These are phyloP conservation scores for Cladophialophora psammophila DNA, from an alignment of 2,329 filamentous ascomycete genomes.

Conservation along the genomic window DNA sequence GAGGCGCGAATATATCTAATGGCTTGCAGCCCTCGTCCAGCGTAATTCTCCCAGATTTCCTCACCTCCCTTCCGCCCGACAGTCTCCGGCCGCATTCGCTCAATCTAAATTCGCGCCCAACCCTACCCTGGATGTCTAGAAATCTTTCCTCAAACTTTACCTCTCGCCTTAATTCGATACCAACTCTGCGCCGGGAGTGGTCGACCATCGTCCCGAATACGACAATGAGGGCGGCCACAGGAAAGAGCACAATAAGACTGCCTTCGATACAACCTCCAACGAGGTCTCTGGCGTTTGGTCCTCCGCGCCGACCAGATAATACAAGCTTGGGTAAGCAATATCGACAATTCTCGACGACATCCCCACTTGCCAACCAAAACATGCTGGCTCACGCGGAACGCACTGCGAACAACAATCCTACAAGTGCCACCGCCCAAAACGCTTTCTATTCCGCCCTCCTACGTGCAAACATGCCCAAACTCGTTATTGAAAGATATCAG, in stretches of 20 bases:
- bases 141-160: constrained; percentile 25
- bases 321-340: constrained; percentile 16
- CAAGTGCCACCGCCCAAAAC: constrained; percentile 86
- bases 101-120: constrained; percentile 14
- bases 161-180: constrained; percentile 15
- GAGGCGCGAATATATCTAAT: constrained; percentile 17
- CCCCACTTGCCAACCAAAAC: constrained; percentile 49
- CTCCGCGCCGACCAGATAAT: constrained; percentile 17
- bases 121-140: constrained; percentile 30
- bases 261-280: constrained; percentile 19
- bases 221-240: constrained; percentile 5
- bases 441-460: constrained; percentile 92
- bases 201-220: constrained; percentile 20
- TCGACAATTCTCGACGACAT: constrained; percentile 36
- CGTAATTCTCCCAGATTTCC: constrained; percentile 28
- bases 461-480: constrained; percentile 90
- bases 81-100: constrained; percentile 15
- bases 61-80: constrained; percentile 25
- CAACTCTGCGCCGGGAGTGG: constrained; percentile 24
- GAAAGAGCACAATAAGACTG: constrained; percentile 1
- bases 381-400: constrained; percentile 86
- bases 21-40: constrained; percentile 20
- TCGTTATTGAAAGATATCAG: constrained; percentile 88
- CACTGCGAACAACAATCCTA: constrained; percentile 89
- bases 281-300: constrained; percentile 32